Base-by-base conservation (phyloP, 345 rosid species). In the Crucihimalaya himalaica region DNA sequence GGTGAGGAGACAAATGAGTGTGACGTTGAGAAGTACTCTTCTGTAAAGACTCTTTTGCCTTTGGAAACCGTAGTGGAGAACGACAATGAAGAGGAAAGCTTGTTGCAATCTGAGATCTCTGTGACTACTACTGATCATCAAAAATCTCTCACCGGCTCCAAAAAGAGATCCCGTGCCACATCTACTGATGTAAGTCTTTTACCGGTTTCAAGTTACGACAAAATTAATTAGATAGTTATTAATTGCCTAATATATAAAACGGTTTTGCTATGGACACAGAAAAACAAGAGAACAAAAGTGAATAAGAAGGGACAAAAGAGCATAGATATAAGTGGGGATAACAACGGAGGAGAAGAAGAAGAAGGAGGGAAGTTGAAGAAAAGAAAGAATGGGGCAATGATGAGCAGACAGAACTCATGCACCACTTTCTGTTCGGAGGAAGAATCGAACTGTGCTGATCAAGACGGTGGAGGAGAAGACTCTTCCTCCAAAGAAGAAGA, bases 351-450 rank as follows among this genome's bases (percentile, higher is more conserved):
- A 4, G 53, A 62, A 66, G 74, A 68, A 4, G 81, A 78, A 71
- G 80, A 71, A 65, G 59, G 57, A 31, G 66, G 53, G 13, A 66
- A 73, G 32, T 23, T 20, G 21, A 52, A 78, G 61, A 73, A 67
- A 59, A 71, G 74, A 54, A 77, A 77, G 63, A 71, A 37, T 50
- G 76, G 72, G 6, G 58, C 68, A 23, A 72, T 59, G 73, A 71
- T 61, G 59, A 81, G 79, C 40, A 66, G 79, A 69, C 87, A 76
- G 35, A 83, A 76, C 68, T 78, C 85, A 16, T 79, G 87, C 76
- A 81, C 88, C 70, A 81, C 87, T 66, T 79, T 86, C 74, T 84
- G 78, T 77, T 85, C 94, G 0, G 92, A 84, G 62, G 89, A 84
- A 70, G 90, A 87, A 35, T 83, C 88, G 23, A 81, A 74, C 59